Conservation (phyloP, 2,329 filamentous ascomycete species). For the Colletotrichum sp. region DNA sequence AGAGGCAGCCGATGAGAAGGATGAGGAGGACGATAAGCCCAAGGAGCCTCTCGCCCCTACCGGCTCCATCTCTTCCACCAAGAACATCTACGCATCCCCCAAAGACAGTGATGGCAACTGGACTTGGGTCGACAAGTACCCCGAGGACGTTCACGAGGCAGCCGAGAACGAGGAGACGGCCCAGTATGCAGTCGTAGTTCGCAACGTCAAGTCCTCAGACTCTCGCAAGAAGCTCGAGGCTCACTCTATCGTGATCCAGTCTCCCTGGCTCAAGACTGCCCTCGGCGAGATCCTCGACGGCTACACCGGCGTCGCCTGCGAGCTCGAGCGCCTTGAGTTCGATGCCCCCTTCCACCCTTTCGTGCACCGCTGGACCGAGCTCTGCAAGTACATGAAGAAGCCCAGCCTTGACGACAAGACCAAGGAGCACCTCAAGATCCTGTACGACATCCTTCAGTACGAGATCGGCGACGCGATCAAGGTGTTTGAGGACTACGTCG, state of each 20-base stretch:
- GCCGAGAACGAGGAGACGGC: constrained; percentile 67
- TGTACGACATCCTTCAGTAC: constrained; percentile 51
- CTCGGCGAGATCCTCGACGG: constrained; percentile 58
- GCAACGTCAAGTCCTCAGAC: constrained; percentile 62
- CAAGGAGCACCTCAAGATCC: constrained; percentile 49
- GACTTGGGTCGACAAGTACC: constrained; percentile 61
- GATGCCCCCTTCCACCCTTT: constrained; percentile 65
- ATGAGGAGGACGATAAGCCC: constrained; percentile 25
- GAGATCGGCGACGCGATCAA: constrained; percentile 57
- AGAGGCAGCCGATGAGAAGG: constrained; percentile 13
- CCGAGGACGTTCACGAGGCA: constrained; percentile 57
- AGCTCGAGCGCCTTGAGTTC: constrained; percentile 66
- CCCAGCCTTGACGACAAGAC: constrained; percentile 45
- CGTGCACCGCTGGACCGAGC: constrained; percentile 66
- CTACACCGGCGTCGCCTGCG: constrained; percentile 65
- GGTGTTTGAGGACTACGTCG: constrained; percentile 54
- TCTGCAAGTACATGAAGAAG: constrained; percentile 45
- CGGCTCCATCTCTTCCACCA: constrained; percentile 42
- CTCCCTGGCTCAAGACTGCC: constrained; percentile 61
- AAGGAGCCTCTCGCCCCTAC: constrained; percentile 27
- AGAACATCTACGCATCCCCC: constrained; percentile 45
- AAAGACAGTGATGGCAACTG: constrained; percentile 53
- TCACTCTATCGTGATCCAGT: constrained; percentile 69
- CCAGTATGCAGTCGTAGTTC: constrained; percentile 65
- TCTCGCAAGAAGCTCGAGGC: constrained; percentile 65